A percentile compares a stretch with the other conserved stretches of the same genome.
phyloP scores from a whole-genome alignment of 257 asterid species.

The Solanum commersonii region DNA sequence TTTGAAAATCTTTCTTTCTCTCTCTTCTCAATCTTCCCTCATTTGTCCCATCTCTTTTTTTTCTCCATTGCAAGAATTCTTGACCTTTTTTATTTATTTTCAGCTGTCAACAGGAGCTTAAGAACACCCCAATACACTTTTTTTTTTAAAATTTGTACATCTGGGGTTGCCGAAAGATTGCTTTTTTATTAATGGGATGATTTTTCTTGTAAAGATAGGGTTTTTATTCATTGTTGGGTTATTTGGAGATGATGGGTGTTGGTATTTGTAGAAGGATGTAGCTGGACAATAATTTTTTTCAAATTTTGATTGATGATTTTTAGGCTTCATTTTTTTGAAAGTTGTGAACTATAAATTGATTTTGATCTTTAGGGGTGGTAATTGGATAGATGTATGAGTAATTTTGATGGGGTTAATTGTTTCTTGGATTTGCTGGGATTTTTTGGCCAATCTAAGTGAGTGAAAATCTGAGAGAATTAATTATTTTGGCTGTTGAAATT shows the following conservation, averaged over 20 bases:
- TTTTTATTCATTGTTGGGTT: slow-evolving; percentile 8
- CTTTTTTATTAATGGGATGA: slow-evolving; percentile 16
- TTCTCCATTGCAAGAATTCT: neutral
- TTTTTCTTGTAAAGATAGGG: slow-evolving; percentile 27
- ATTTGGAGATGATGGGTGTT: slow-evolving; percentile 15
- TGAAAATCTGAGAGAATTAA: slow-evolving; percentile 1
- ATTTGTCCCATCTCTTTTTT: neutral
- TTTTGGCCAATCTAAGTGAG: neutral
- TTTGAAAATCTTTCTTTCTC: slow-evolving; percentile 20
- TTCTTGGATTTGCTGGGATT: slow-evolving; percentile 1
- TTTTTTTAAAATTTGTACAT: neutral
- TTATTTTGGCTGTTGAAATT: neutral
- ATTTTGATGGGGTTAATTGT: slow-evolving; percentile 1
- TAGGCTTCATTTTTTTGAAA: neutral
- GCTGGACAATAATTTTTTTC: slow-evolving; percentile 13
- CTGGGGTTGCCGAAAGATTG: slow-evolving; percentile 17
- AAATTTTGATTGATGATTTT: neutral
- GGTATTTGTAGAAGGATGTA: slow-evolving; percentile 33
- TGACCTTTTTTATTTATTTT: neutral
- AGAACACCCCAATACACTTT: neutral
- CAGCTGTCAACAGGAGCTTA: neutral
- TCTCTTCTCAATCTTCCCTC: slow-evolving; percentile 45
- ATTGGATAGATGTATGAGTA: neutral
- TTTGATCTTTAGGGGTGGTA: neutral
- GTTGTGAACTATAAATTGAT: slow-evolving; percentile 5